phyloP scores from a whole-genome alignment of 305 asterid genomes.

The Solanum hybrid region DNA sequence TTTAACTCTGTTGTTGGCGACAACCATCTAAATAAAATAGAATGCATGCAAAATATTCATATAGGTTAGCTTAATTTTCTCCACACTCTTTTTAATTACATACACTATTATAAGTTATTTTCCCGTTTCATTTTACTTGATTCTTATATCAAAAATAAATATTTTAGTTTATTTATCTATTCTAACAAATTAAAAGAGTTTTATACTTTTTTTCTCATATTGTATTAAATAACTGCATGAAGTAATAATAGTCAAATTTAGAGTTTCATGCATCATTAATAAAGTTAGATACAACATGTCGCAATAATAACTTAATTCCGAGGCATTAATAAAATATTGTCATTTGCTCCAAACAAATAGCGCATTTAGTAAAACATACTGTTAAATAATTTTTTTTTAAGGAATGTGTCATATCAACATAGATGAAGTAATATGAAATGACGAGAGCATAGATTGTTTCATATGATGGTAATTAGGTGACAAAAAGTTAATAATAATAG shows the following conservation, averaged over 20 bases:
- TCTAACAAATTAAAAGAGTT: not conserved
- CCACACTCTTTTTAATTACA: not conserved
- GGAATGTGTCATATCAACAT: not conserved
- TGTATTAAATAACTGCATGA: not conserved
- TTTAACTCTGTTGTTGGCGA: not conserved
- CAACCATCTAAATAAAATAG: not conserved
- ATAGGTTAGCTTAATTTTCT: not conserved
- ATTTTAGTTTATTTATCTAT: not conserved
- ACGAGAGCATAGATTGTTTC: no score
- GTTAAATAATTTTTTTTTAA: accelerated
- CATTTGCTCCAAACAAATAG: not conserved
- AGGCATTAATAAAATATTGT: not conserved
- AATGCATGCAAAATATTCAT: not conserved
- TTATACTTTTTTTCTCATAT: not conserved
- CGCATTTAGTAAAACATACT: no score
- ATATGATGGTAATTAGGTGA: not conserved
- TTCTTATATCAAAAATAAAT: not conserved
- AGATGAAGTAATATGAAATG: not conserved
- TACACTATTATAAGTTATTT: not conserved
- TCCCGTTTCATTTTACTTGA: not conserved
- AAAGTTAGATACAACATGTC: not conserved
- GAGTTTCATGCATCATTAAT: not conserved
- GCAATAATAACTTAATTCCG: no score
- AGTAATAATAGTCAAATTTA: not conserved
- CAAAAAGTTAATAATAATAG: not conserved